phyloP scores from a whole-genome alignment of 148 eudicot genomes.

The Gaultheria prostrata region DNA sequence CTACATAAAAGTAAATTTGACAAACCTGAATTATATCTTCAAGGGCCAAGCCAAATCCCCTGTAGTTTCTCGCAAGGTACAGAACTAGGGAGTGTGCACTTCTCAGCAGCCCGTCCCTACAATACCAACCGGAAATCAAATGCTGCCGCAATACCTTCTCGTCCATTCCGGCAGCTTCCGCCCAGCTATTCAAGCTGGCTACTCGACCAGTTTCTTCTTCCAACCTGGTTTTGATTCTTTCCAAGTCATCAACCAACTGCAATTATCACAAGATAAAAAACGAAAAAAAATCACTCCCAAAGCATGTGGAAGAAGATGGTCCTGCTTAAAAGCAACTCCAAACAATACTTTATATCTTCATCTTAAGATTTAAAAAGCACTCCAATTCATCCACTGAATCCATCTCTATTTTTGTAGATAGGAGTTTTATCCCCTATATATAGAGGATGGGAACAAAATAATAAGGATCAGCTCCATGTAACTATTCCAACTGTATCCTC shows the following conservation, averaged over 20 bases:
- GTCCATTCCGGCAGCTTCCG: slow-evolving; percentile 75
- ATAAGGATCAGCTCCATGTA: not conserved
- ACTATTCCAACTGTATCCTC: not conserved
- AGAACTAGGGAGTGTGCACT: slow-evolving; percentile 72
- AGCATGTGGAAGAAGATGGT: not conserved
- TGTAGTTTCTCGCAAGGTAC: slow-evolving; percentile 69
- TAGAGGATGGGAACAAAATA: not conserved
- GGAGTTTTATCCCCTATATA: not conserved
- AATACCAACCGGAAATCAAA: slow-evolving; percentile 72
- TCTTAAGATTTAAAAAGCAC: not conserved
- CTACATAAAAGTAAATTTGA: not conserved
- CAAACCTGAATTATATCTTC: slow-evolving; percentile 85
- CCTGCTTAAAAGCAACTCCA: not conserved
- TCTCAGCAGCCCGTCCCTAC: slow-evolving; percentile 68
- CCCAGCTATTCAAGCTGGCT: slow-evolving; percentile 67
- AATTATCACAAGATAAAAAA: slow-evolving; percentile 12
- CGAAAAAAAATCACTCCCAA: slow-evolving; percentile 14
- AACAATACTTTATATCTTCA: not conserved
- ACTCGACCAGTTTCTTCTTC: slow-evolving; percentile 65
- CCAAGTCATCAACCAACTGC: slow-evolving; percentile 76
- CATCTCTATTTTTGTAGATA: not conserved
- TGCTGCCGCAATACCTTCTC: slow-evolving; percentile 54
- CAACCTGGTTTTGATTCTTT: slow-evolving; percentile 49
- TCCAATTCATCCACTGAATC: not conserved
- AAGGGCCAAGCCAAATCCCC: slow-evolving; percentile 59